These are phyloP conservation scores for Pseudozyma tsukubaensis DNA, from an alignment of 1,284 basidiomycete species.

Conservation along the genomic window DNA sequence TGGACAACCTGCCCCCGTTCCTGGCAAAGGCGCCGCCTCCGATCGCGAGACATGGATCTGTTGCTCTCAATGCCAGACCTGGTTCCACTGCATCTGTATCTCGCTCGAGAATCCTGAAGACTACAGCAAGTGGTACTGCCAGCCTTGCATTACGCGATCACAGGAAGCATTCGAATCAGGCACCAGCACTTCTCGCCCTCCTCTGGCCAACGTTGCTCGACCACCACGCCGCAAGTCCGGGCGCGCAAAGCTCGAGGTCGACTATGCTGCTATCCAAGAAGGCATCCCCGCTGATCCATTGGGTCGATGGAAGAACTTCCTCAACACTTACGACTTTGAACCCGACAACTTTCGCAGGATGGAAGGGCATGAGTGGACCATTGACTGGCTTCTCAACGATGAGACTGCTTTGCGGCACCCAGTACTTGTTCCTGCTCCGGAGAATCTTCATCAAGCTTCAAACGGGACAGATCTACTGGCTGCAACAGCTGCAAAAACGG, in stretches of 20 bases:
- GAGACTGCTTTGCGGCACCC: conserved; percentile 42
- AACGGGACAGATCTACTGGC: not conserved
- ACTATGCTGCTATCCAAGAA: conserved; percentile 62
- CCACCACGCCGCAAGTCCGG: conserved; percentile 44
- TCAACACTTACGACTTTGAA: conserved; percentile 38
- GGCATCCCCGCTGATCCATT: conserved; percentile 58
- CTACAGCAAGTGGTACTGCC: conserved; percentile 59
- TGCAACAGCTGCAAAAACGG: not conserved
- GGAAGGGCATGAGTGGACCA: conserved; percentile 49
- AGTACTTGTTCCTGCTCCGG: conserved; percentile 44
- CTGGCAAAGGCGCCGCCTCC: conserved; percentile 42
- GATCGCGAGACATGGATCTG: conserved; percentile 56
- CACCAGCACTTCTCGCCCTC: conserved; percentile 20
- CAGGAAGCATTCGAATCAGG: conserved; percentile 21
- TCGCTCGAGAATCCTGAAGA: conserved; percentile 45
- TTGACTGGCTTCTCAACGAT: conserved; percentile 52
- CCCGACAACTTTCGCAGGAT: conserved; percentile 48
- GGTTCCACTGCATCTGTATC: conserved; percentile 61
- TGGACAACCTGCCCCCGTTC: conserved; percentile 30
- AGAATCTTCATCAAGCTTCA: not conserved
- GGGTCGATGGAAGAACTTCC: conserved; percentile 48
- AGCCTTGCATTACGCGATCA: conserved; percentile 36
- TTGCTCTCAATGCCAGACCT: conserved; percentile 57
- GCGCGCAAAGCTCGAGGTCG: conserved; percentile 44
- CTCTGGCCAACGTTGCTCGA: conserved; percentile 35